Evolutionary conservation across 2,329 filamentous ascomycete species (phyloP), one percentile per base, ranked within the genome.

Genomic region (Monilinia fructigena): DNA sequence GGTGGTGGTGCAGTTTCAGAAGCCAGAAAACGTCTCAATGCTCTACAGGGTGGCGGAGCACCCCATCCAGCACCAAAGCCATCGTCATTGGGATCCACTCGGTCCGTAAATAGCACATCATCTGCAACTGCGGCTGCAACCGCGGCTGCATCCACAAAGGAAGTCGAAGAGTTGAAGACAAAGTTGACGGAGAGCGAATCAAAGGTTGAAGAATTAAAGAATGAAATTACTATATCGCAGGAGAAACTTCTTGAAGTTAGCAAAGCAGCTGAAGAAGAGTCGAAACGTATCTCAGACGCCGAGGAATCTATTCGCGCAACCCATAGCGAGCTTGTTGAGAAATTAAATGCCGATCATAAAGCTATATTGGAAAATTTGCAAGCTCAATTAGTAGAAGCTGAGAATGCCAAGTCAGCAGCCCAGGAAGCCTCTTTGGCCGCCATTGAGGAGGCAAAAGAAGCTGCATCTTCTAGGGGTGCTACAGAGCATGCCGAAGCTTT

Each of bases 181-280:
- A 87, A 87, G 76, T 79, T 89, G 28, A 79, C 80, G 5, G 81
- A 84, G 42, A 86, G 84, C 69, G 85, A 88, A 72, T 75, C 80
- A 8, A 83, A 87, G 72, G 83, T 88, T 12, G 80, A 83, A 64
- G 77, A 82, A 16, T 80, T 89, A 40, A 86, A 85, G 75, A 78
- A 80, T 7, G 82, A 88, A 71, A 81, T 89, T 59, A 77, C 81
- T 66, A 77, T 81, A 11, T 85, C 84, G 0, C 79, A 87, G 72
- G 82, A 82, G 61, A 87, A 83, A 72, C 80, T 88, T 64, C 74
- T 80, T 2, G 81, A 85, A 70, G 79, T 88, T 26, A 81, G 80
- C 65, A 81, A 83, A 59, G 81, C 85, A 76, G 77, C 83, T 42
- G 78, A 80, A 71, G 77, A 79, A 55, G 80, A 79, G 50, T 75